These are phyloP conservation scores for Kwoniella sp. DNA, from an alignment of 768 basidiomycete species.

Conservation along the genomic window DNA sequence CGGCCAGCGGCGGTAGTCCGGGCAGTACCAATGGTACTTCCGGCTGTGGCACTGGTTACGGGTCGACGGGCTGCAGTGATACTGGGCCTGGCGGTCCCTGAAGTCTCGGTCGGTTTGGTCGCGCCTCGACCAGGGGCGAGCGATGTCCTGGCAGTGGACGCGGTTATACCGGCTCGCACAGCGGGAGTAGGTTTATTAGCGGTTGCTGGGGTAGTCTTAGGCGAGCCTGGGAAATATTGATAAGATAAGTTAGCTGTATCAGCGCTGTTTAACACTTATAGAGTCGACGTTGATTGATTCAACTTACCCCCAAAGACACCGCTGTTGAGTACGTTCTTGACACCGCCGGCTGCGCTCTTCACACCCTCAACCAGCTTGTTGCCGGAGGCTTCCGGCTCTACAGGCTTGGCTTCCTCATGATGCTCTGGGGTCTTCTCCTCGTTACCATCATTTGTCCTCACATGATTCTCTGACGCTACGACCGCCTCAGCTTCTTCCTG, in stretches of 20 bases:
- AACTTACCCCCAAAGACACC: slow-evolving; percentile 35
- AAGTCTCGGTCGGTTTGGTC: too few species aligned
- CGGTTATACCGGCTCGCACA: background rate
- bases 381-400: too few species aligned
- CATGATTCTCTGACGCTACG: too few species aligned
- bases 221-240: slow-evolving; percentile 2
- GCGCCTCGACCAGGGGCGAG: too few species aligned
- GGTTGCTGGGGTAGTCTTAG: slow-evolving; percentile 6
- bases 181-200: background rate
- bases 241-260: background rate
- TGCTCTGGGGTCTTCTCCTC: too few species aligned
- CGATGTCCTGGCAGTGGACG: background rate
- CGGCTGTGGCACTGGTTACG: background rate
- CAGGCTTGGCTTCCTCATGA: too few species aligned
- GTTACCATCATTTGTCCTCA: too few species aligned
- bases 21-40: background rate
- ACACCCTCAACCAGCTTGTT: slow-evolving; percentile 1
- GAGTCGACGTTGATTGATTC: background rate
- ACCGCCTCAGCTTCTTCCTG: too few species aligned
- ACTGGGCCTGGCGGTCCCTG: too few species aligned
- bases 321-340: slow-evolving; percentile 34
- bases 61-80: too few species aligned
- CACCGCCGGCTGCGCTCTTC: slow-evolving; percentile 23
- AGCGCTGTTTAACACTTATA: background rate
- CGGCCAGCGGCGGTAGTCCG: background rate